Conservation (phyloP, 805 yeast genomes). For the Wickerhamomyces rabaulensis region DNA sequence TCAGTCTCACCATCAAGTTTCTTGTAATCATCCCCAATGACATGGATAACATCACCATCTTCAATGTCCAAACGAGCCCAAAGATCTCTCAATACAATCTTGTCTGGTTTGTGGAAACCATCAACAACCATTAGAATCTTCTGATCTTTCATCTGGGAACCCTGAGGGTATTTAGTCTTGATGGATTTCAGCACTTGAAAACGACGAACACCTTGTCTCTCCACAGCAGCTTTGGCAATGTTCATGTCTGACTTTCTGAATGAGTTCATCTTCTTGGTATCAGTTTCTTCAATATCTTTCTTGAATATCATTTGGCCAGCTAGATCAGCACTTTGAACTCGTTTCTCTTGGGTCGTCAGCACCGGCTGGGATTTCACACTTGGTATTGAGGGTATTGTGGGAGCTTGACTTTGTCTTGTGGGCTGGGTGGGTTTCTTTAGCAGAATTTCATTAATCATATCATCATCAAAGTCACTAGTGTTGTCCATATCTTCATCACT, state of each 20-base stretch:
- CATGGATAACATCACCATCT: conserved; percentile 54
- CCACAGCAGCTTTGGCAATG: conserved; percentile 39
- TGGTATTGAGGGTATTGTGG: not conserved
- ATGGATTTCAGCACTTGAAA: conserved; percentile 37
- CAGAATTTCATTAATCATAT: conserved; percentile 12
- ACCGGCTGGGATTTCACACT: not conserved
- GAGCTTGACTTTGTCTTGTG: not conserved
- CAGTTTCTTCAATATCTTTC: conserved; percentile 21
- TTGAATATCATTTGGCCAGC: conserved; percentile 20
- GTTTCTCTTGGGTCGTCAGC: conserved; percentile 18
- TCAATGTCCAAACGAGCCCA: conserved; percentile 48
- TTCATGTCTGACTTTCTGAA: conserved; percentile 12
- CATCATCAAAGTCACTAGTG: conserved; percentile 17
- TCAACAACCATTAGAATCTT: conserved; percentile 49
- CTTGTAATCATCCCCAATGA: conserved; percentile 38
- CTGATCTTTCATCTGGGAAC: conserved; percentile 35
- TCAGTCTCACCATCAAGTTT: conserved; percentile 49
- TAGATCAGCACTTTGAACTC: conserved; percentile 14
- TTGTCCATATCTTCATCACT: not conserved
- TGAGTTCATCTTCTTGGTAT: conserved; percentile 1
- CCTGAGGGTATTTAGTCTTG: conserved; percentile 26
- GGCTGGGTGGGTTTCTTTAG: conserved; percentile 8
- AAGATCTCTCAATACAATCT: conserved; percentile 55
- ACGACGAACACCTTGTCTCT: conserved; percentile 41
- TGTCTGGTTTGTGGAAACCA: conserved; percentile 26